Evolutionary conservation across 2,329 filamentous ascomycete genomes (phyloP), one percentile per base, ranked within the genome.

Genomic region (Davidsoniella neocaledoniae): DNA sequence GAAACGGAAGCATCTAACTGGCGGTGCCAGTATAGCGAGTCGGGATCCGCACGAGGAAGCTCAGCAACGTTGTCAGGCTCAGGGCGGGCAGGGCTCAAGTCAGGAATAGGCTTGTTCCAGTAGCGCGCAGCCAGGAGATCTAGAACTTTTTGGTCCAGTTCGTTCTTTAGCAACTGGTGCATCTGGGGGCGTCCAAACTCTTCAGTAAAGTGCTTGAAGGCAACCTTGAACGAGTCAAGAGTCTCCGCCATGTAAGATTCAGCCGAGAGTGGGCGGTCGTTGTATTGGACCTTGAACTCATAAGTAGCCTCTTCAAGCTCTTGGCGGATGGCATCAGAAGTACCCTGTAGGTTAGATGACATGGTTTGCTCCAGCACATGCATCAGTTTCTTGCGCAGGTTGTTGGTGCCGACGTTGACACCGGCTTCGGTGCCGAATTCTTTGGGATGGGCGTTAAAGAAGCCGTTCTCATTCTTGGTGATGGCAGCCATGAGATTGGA

Each of bases 281-380:
- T 98, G 67, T 98, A 98, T 63, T 98, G 93, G 4, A 98, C 91
- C 63, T 98, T 98, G 72, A 94, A 98, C 64, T 98, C 90, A 61
- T 98, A 98, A 0, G 86, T 90, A 2, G 91, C 88, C 65, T 98
- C 91, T 59, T 95, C 90, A 0, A 98, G 76, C 63, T 98, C 91
- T 62, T 94, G 86, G 54, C 83, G 82, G 56, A 98, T 95, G 8
- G 87, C 86, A 60, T 95, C 86, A 57, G 84, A 85, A 3, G 91
- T 98, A 50, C 79, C 79, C 57, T 91, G 84, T 49, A 98, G 71
- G 59, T 86, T 94, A 33, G 85, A 79, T 25, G 90, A 90, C 93
- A 98, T 98, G 3, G 87, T 95, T 60, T 94, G 84, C 63, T 98
- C 91, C 37, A 98, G 74, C 37, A 96, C 87, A 56, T 88, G 80